Percentiles rank a stretch among this genome's conserved stretches.
Evolutionary conservation across 1,284 basidiomycete genomes (phyloP).

Genomic region (Wallemia ichthyophaga): DNA sequence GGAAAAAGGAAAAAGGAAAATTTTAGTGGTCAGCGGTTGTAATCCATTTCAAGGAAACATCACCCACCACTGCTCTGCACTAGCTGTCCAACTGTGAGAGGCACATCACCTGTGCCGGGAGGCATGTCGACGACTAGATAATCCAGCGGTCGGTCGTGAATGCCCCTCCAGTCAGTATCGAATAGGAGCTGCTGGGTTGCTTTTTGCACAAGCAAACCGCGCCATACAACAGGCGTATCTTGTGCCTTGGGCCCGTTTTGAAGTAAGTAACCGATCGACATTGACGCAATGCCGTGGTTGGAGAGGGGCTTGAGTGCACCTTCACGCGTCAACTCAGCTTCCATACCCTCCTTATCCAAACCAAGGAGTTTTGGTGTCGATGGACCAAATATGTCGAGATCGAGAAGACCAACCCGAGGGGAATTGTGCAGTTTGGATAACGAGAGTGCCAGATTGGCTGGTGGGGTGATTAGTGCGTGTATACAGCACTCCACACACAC

Average conservation of each 20-base stretch:
- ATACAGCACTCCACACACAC: too few species aligned
- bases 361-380: constrained; percentile 89
- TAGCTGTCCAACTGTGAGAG: constrained; percentile 68
- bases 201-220: constrained; percentile 96
- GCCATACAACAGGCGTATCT: constrained; percentile 68
- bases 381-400: constrained; percentile 87
- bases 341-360: constrained; percentile 35
- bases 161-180: constrained; percentile 60
- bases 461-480: too few species aligned
- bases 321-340: constrained; percentile 43
- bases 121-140: constrained; percentile 86
- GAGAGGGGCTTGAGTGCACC: constrained; percentile 53
- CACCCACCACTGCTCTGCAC: constrained; percentile 49
- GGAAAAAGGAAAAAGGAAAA: not conserved
- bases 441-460: constrained; percentile 60
- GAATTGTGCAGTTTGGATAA: constrained; percentile 19
- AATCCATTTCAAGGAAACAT: not conserved
- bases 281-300: constrained; percentile 73
- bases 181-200: constrained; percentile 88
- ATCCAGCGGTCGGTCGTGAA: constrained; percentile 27
- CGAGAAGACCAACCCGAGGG: constrained; percentile 51
- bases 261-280: constrained; percentile 72
- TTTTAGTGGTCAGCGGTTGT: not conserved
- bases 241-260: constrained; percentile 20
- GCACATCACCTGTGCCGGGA: constrained; percentile 87